Percentiles rank a stretch among this genome's conserved stretches.
Evolutionary conservation across 306 rosid genomes (phyloP).

Genomic region (Vigna radiata): DNA sequence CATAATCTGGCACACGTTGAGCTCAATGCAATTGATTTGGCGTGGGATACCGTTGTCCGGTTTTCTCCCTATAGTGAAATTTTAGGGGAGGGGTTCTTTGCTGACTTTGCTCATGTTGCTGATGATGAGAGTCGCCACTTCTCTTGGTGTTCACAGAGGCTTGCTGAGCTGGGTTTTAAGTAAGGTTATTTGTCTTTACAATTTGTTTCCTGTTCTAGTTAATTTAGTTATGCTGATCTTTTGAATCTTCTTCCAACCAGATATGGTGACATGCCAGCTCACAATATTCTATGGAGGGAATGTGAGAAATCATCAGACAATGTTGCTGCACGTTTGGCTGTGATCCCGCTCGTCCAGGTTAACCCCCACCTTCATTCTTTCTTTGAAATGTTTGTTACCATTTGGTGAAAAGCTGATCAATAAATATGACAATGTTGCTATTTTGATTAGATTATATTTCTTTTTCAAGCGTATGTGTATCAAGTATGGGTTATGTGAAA

Average conservation of each 20-base stretch:
- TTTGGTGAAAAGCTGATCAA: constrained; percentile 24
- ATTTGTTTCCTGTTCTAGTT: constrained; percentile 32
- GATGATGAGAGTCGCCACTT: constrained; percentile 98
- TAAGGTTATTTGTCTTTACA: constrained; percentile 49
- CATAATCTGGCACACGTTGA: constrained; percentile 97
- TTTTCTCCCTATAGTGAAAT: constrained; percentile 73
- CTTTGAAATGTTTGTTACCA: not conserved
- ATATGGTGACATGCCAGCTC: constrained; percentile 98
- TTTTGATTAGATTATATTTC: constrained; percentile 1
- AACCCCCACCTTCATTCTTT: not conserved
- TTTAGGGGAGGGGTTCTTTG: constrained; percentile 88
- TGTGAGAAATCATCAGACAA: constrained; percentile 92
- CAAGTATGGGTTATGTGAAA: constrained; percentile 1
- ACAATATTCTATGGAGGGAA: constrained; percentile 92
- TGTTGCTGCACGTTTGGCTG: constrained; percentile 94
- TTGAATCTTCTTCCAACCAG: constrained; percentile 49
- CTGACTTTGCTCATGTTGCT: constrained; percentile 95
- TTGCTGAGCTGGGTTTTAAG: constrained; percentile 96
- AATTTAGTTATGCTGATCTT: constrained; percentile 46
- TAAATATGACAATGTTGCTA: not conserved
- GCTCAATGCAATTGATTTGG: constrained; percentile 96
- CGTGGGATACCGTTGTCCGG: constrained; percentile 95
- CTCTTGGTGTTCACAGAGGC: constrained; percentile 94
- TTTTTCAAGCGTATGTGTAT: not conserved
- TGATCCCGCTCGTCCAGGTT: constrained; percentile 92